Evolutionary conservation across 345 rosid species (phyloP).

Genomic region (Mercurialis annua): DNA sequence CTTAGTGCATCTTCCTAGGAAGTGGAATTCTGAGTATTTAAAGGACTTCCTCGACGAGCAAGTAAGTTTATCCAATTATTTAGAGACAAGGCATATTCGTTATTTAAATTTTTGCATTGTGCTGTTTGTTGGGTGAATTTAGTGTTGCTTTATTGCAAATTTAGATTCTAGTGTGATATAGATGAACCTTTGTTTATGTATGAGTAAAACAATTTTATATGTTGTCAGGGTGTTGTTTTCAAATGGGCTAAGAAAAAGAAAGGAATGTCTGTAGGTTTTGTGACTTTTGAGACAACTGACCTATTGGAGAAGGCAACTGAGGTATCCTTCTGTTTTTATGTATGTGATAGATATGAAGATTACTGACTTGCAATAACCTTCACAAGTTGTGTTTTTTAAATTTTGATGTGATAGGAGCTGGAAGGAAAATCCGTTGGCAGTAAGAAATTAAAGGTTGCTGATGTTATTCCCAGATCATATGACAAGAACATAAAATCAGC

Average conservation of each 20-base stretch:
- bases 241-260: slow-evolving; percentile 73
- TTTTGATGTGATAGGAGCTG: slow-evolving; percentile 47
- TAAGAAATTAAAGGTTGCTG: slow-evolving; percentile 66
- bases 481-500: slow-evolving; percentile 57
- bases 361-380: slow-evolving; percentile 10
- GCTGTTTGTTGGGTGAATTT: not conserved
- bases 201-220: slow-evolving; percentile 7
- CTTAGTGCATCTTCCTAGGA: slow-evolving; percentile 67
- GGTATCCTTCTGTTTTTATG: slow-evolving; percentile 34
- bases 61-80: too few relatives aligned
- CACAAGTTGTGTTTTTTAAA: slow-evolving; percentile 9
- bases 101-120: not conserved
- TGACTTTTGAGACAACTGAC: slow-evolving; percentile 65
- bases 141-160: not conserved
- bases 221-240: slow-evolving; percentile 50
- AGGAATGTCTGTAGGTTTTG: slow-evolving; percentile 82
- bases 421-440: slow-evolving; percentile 60
- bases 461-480: slow-evolving; percentile 63
- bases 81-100: not conserved
- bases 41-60: slow-evolving; percentile 59
- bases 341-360: slow-evolving; percentile 5
- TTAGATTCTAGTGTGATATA: not conserved
- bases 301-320: slow-evolving; percentile 52
- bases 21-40: slow-evolving; percentile 60
- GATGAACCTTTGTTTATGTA: not conserved